Evolutionary conservation across 2,329 filamentous ascomycete genomes (phyloP).

Genomic region (Calonectria honghensis): DNA sequence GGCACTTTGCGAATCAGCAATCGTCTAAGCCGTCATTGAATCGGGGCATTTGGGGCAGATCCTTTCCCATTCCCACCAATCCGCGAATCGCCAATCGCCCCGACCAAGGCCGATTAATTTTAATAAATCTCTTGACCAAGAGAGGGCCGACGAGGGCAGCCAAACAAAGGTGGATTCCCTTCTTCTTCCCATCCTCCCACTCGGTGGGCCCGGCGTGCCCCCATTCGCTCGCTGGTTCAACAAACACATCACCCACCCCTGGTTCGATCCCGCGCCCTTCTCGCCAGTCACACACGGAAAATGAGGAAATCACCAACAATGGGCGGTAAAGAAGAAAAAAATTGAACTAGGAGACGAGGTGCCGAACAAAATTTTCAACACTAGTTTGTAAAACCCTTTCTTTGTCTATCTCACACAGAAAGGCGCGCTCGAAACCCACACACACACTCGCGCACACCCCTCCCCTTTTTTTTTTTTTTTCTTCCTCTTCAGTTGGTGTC

Average conservation of each 20-base stretch:
- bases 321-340: not conserved
- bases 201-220: not conserved
- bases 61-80: slow-evolving; percentile 26
- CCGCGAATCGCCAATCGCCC: slow-evolving; percentile 23
- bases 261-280: not conserved
- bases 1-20: slow-evolving; percentile 11
- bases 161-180: slow-evolving; percentile 11
- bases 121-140: slow-evolving; percentile 17
- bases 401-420: not conserved
- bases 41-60: slow-evolving; percentile 29
- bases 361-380: not conserved
- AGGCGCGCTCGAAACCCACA: not conserved
- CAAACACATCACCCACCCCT: not conserved
- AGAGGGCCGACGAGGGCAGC: not conserved
- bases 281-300: not conserved
- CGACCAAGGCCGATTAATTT: slow-evolving; percentile 2
- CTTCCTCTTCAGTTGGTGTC: not conserved
- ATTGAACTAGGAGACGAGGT: not conserved
- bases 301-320: not conserved
- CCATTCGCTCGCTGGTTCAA: slow-evolving; percentile 12
- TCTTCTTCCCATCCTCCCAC: too few relatives aligned
- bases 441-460: not conserved
- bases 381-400: not conserved
- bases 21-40: slow-evolving; percentile 11
- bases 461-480: too few relatives aligned